Evolutionary conservation across 2,329 filamentous ascomycete genomes (phyloP).

Genomic region (Atkinsonella hypoxylon): DNA sequence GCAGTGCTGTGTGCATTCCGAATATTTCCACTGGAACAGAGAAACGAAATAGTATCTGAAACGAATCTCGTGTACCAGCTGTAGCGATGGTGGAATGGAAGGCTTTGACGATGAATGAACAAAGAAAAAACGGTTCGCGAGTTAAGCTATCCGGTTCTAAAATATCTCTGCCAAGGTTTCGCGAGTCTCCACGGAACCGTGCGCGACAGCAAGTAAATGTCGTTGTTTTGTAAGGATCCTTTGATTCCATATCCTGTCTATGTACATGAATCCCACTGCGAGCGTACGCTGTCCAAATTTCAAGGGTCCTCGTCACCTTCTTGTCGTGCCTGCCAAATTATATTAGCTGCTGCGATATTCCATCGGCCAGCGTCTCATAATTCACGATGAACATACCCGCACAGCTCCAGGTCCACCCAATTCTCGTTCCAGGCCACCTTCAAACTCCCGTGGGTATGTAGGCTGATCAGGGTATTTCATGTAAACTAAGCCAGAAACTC

Average conservation of each 20-base stretch:
- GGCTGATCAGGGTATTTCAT: conserved; percentile 60
- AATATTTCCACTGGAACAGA: too few relatives aligned
- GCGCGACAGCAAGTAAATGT: not conserved
- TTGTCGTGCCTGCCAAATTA: conserved; percentile 34
- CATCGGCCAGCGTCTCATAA: not conserved
- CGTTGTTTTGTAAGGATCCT: not conserved
- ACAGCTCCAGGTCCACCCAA: conserved; percentile 57
- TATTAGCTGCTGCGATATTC: not conserved
- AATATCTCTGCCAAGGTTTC: not conserved
- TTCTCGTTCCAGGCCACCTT: conserved; percentile 61
- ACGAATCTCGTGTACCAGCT: too few relatives aligned
- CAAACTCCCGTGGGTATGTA: conserved; percentile 57
- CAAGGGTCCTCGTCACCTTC: conserved; percentile 42
- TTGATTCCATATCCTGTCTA: conserved; percentile 13
- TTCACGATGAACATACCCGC: conserved; percentile 39
- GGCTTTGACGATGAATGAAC: not conserved
- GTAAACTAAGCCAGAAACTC: conserved; percentile 56
- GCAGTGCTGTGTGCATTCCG: too few relatives aligned
- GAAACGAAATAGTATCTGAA: too few relatives aligned
- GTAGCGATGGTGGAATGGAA: not conserved
- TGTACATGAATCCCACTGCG: conserved; percentile 21
- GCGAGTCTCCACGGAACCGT: not conserved
- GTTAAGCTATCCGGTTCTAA: not conserved
- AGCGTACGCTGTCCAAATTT: conserved; percentile 8
- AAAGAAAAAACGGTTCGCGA: conserved; percentile 1